Evolutionary conservation across 371 early-diverging fungal species (phyloP).

Genomic region (Mucor racemosus): DNA sequence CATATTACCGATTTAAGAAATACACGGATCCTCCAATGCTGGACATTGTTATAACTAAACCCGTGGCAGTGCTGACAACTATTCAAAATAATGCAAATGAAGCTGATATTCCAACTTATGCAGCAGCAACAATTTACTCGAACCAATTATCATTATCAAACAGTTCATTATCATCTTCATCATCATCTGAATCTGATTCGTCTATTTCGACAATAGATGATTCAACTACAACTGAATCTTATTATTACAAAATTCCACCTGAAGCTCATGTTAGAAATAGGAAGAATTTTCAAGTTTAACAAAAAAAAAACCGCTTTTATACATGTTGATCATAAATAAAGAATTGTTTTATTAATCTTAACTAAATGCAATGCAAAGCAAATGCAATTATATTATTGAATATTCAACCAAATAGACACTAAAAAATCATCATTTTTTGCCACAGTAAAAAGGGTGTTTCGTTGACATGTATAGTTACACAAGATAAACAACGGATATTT

Average conservation of each 20-base stretch:
- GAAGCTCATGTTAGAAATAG: slow-evolving; percentile 8
- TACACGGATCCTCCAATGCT: not conserved
- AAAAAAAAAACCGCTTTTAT: not conserved
- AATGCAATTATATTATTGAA: not conserved
- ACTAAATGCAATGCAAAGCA: slow-evolving; percentile 3
- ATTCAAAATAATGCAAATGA: not conserved
- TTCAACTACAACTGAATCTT: not conserved
- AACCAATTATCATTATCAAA: not conserved
- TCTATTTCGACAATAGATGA: slow-evolving; percentile 10
- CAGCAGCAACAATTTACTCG: slow-evolving; percentile 13
- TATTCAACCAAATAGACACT: not conserved
- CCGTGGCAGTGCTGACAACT: not conserved
- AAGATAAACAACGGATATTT: no score
- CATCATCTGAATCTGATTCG: slow-evolving; percentile 14
- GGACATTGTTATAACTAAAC: not conserved
- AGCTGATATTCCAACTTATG: slow-evolving; percentile 18
- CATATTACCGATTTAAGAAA: slow-evolving; percentile 14
- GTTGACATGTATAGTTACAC: no score
- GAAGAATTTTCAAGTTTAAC: slow-evolving; percentile 5
- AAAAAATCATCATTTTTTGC: not conserved
- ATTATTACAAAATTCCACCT: slow-evolving; percentile 11
- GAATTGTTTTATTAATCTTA: not conserved
- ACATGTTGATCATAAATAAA: not conserved
- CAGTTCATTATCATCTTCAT: not conserved
- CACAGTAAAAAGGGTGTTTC: no score